Conservation (phyloP, 805 yeast genomes). For the Candida arabinofermentans region DNA sequence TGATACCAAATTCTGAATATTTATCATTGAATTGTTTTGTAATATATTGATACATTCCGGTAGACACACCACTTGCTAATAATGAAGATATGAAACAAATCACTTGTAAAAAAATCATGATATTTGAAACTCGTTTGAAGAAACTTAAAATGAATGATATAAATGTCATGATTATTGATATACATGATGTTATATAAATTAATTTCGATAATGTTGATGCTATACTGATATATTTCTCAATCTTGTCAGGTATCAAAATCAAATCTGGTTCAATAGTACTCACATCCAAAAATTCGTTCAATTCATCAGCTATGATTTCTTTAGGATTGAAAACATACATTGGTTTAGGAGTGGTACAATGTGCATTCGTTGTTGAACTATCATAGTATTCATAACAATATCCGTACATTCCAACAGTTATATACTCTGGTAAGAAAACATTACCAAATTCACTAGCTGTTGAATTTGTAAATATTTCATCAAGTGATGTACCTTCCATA, state of each 20-base stretch:
- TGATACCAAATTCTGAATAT: constrained; percentile 47
- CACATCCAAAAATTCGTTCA: constrained; percentile 6
- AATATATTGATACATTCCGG: constrained; percentile 55
- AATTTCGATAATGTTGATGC: constrained; percentile 50
- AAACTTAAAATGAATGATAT: constrained; percentile 40
- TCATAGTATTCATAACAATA: constrained; percentile 62
- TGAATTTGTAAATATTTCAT: not conserved
- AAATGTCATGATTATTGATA: constrained; percentile 43
- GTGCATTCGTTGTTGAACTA: constrained; percentile 23
- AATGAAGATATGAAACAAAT: constrained; percentile 14
- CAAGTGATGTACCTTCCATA: not conserved
- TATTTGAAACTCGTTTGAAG: constrained; percentile 7
- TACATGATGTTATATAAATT: constrained; percentile 51
- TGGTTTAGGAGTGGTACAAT: constrained; percentile 51
- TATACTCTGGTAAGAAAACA: constrained; percentile 42
- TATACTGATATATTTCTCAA: constrained; percentile 42
- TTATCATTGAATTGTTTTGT: constrained; percentile 48
- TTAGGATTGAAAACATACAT: constrained; percentile 57
- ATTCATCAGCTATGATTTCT: constrained; percentile 16
- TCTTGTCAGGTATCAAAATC: constrained; percentile 49
- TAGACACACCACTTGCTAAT: constrained; percentile 31
- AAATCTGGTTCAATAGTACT: constrained; percentile 15
- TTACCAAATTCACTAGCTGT: constrained; percentile 2
- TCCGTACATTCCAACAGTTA: constrained; percentile 60
- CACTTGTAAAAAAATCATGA: not conserved